Percentiles rank a stretch among this genome's conserved stretches.
phyloP scores from a whole-genome alignment of 495 filamentous ascomycete species.

The Eremomyces bilateralis region DNA sequence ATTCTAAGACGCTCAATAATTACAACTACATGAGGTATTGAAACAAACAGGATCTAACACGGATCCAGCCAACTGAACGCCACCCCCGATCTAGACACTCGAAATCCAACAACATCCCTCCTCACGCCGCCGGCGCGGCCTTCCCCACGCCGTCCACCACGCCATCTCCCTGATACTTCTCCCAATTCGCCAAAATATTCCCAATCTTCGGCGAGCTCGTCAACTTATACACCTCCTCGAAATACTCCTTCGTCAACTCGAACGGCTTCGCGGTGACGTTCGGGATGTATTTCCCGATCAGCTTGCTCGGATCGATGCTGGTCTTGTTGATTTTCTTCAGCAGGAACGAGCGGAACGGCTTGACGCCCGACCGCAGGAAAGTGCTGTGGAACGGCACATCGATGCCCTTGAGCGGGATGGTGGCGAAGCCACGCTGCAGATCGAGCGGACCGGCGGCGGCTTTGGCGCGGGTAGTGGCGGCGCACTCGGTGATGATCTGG shows the following conservation, averaged over 20 bases:
- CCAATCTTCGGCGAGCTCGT: conserved; percentile 88
- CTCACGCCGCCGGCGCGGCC: conserved; percentile 5
- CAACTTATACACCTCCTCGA: conserved; percentile 88
- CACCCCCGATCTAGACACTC: too few relatives aligned
- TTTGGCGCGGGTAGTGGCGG: conserved; percentile 68
- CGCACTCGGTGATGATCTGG: conserved; percentile 69
- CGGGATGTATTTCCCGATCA: conserved; percentile 96
- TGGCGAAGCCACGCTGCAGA: conserved; percentile 85
- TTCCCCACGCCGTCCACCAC: conserved; percentile 10
- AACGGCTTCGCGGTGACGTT: conserved; percentile 95
- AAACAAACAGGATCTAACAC: too few relatives aligned
- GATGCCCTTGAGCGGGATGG: conserved; percentile 89
- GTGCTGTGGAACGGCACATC: conserved; percentile 98
- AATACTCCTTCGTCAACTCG: conserved; percentile 92
- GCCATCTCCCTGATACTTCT: conserved; percentile 36
- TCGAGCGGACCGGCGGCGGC: conserved; percentile 33
- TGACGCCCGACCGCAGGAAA: conserved; percentile 90
- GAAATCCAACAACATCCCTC: conserved; percentile 4
- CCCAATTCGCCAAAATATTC: conserved; percentile 70
- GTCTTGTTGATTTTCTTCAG: conserved; percentile 99
- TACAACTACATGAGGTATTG: too few relatives aligned
- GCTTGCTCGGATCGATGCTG: conserved; percentile 85
- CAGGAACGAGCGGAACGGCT: conserved; percentile 90
- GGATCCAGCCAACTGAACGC: too few relatives aligned
- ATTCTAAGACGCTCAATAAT: too few relatives aligned